Conservation (phyloP, 2,329 filamentous ascomycete genomes). For the Chrysoporthe cubensis region DNA sequence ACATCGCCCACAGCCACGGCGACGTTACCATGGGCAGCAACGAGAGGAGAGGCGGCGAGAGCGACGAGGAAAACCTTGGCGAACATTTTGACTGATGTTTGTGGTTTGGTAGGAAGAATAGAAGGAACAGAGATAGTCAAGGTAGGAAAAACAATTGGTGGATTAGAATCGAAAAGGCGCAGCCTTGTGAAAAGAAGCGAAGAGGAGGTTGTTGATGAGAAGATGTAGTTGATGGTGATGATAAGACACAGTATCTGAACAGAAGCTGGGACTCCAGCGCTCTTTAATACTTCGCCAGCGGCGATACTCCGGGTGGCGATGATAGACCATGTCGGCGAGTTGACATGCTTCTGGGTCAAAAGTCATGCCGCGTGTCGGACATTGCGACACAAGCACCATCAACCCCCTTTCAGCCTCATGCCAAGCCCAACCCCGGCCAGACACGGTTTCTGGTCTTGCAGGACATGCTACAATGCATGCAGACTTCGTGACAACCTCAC, state of each 20-base stretch:
- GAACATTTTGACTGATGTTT: slow-evolving; percentile 33
- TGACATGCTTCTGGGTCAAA: not conserved
- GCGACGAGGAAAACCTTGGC: slow-evolving; percentile 35
- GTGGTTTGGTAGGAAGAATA: not conserved
- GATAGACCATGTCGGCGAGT: not conserved
- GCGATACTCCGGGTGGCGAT: not conserved
- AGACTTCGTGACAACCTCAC: slow-evolving; percentile 15
- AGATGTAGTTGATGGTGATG: slow-evolving; percentile 8
- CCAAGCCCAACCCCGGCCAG: not conserved
- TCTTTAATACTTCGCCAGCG: slow-evolving; percentile 20
- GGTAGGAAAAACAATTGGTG: not conserved
- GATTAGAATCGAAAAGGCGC: slow-evolving; percentile 26
- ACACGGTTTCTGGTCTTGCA: not conserved
- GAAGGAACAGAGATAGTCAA: not conserved
- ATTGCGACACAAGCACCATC: slow-evolving; percentile 13
- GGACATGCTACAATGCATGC: not conserved
- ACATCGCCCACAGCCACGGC: slow-evolving; percentile 39
- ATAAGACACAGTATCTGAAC: not conserved
- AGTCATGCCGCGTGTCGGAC: not conserved
- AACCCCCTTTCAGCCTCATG: slow-evolving; percentile 3
- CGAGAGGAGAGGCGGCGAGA: slow-evolving; percentile 36
- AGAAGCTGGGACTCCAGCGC: not conserved
- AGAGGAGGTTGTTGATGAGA: slow-evolving; percentile 11
- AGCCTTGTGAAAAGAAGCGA: slow-evolving; percentile 23
- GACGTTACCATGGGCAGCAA: slow-evolving; percentile 40